Conservation (phyloP, 495 filamentous ascomycete genomes). For the Penicillium ochrochloron region DNA sequence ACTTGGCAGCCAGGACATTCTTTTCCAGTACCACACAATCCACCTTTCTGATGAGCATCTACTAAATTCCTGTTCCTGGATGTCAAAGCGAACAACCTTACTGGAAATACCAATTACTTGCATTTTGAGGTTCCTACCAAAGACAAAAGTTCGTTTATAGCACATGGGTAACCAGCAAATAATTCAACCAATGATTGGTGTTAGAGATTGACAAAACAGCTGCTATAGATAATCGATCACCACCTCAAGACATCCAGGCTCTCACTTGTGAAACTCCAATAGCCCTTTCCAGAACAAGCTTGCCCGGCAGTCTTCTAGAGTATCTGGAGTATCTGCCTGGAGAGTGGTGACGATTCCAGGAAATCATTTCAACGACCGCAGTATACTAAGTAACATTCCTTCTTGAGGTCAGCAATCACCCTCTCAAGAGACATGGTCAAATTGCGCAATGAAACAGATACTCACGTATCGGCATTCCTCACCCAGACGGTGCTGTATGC, state of each 20-base stretch:
- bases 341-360: neutral
- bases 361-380: neutral
- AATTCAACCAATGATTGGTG: neutral
- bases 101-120: neutral
- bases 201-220: neutral
- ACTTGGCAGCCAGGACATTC: neutral
- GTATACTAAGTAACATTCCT: neutral
- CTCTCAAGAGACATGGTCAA: neutral
- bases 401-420: neutral
- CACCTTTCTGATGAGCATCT: neutral
- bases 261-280: neutral
- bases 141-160: neutral
- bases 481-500: neutral
- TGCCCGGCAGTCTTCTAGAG: neutral
- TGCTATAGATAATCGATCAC: neutral
- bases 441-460: neutral
- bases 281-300: neutral
- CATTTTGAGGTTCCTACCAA: neutral
- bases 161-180: neutral
- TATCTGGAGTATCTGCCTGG: neutral
- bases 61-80: neutral
- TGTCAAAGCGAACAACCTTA: neutral
- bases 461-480: conserved; percentile 2
- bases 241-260: neutral
- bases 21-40: neutral